These are phyloP conservation scores for Kurtzmaniella quercitrusa DNA, from an alignment of 1,139 yeast species.

Conservation along the genomic window DNA sequence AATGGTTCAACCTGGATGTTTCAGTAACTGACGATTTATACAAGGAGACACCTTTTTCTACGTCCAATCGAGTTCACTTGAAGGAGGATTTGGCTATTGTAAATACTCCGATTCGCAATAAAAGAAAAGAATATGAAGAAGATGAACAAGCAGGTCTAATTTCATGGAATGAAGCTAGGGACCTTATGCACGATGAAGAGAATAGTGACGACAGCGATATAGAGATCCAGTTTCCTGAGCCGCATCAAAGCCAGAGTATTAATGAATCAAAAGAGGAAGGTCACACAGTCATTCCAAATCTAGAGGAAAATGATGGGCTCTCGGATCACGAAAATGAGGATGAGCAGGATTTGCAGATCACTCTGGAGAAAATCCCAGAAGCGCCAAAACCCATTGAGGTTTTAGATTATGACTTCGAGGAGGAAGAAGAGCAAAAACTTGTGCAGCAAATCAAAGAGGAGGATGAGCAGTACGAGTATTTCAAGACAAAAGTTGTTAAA, in stretches of 20 bases:
- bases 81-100: no score
- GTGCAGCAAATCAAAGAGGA: slow-evolving; percentile 63
- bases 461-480: slow-evolving; percentile 64
- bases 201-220: slow-evolving; percentile 11
- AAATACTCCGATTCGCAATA: slow-evolving; percentile 1
- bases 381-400: neutral
- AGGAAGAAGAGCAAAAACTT: slow-evolving; percentile 70
- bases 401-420: slow-evolving; percentile 64
- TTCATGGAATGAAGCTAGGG: slow-evolving; percentile 45
- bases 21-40: slow-evolving; percentile 3
- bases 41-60: neutral
- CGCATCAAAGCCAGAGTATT: slow-evolving; percentile 5
- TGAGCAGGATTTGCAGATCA: neutral
- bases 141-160: slow-evolving; percentile 50
- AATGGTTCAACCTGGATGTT: slow-evolving; percentile 13
- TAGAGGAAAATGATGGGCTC: neutral
- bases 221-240: slow-evolving; percentile 9
- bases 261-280: slow-evolving; percentile 5
- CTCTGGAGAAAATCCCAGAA: neutral
- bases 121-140: slow-evolving; percentile 19
- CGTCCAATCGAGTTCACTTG: neutral
- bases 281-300: neutral
- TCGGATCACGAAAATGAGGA: neutral
- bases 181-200: slow-evolving; percentile 14
- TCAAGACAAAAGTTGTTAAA: slow-evolving; percentile 46